These are phyloP conservation scores for Pseudogymnoascus sp. DNA, from an alignment of 2,329 filamentous ascomycete species.

Conservation along the genomic window DNA sequence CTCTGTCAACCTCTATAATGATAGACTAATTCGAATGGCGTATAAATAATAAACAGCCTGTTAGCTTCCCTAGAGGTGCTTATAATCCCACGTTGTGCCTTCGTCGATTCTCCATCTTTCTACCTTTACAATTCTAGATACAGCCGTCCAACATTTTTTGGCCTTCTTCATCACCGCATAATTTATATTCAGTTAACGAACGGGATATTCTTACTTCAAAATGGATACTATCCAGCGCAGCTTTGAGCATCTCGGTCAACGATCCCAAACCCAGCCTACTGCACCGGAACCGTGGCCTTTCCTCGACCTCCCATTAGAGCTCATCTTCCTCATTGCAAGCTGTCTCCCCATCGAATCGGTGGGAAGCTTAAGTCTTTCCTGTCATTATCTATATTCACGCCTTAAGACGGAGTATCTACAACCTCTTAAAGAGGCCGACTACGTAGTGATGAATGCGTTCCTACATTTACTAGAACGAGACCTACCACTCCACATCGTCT, in stretches of 20 bases:
- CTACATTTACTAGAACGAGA: slow-evolving; percentile 14
- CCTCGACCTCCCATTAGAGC: slow-evolving; percentile 13
- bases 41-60: not conserved
- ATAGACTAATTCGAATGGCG: not conserved
- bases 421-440: slow-evolving; percentile 12
- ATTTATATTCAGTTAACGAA: not conserved
- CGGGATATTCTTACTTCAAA: not conserved
- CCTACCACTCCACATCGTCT: slow-evolving; percentile 11
- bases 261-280: not conserved
- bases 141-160: not conserved
- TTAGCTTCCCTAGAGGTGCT: not conserved
- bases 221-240: not conserved
- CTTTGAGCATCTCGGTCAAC: not conserved
- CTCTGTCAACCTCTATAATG: not conserved
- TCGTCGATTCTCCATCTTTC: not conserved
- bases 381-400: slow-evolving; percentile 1
- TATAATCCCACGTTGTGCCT: not conserved
- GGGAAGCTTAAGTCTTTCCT: slow-evolving; percentile 10
- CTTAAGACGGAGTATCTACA: slow-evolving; percentile 9
- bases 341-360: slow-evolving; percentile 11
- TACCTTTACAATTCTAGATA: not conserved
- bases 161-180: not conserved
- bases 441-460: slow-evolving; percentile 5
- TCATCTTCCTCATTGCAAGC: slow-evolving; percentile 12
- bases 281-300: slow-evolving; percentile 5